A percentile compares a stretch with the other conserved stretches of the same genome.
Evolutionary conservation across 1,284 basidiomycete species (phyloP).

Genomic region (Trichosporon asahii): DNA sequence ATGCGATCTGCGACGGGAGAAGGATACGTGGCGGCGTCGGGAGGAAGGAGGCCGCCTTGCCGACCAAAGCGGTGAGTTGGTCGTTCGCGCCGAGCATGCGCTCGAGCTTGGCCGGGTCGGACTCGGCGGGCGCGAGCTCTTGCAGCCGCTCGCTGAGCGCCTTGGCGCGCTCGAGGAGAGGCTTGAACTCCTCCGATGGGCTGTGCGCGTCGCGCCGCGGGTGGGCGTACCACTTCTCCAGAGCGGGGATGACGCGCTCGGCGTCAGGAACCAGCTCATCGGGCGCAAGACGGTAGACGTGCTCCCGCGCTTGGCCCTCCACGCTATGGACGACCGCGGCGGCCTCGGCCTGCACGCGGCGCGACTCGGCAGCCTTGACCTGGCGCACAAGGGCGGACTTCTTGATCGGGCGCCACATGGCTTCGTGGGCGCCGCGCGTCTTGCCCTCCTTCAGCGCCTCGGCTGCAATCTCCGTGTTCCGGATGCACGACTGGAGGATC

Average conservation of each 20-base stretch:
- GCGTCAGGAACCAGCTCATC: conserved; percentile 60
- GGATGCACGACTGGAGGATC: conserved; percentile 65
- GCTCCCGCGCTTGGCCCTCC: conserved; percentile 46
- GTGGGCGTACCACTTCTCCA: conserved; percentile 41
- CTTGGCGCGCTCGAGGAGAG: conserved; percentile 57
- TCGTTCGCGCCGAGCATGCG: conserved; percentile 71
- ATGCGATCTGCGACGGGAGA: conserved; percentile 40
- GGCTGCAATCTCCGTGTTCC: conserved; percentile 72
- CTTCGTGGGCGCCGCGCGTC: conserved; percentile 33
- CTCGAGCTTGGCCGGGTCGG: conserved; percentile 56
- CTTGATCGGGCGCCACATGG: conserved; percentile 54
- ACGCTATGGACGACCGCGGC: conserved; percentile 38
- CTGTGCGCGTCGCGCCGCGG: conserved; percentile 16
- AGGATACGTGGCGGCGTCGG: conserved; percentile 39
- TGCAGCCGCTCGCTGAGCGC: conserved; percentile 61
- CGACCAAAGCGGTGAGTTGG: conserved; percentile 58
- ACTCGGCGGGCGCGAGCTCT: conserved; percentile 59
- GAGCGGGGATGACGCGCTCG: conserved; percentile 52
- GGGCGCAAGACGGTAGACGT: conserved; percentile 53
- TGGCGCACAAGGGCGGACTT: conserved; percentile 52
- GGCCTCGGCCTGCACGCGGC: conserved; percentile 42
- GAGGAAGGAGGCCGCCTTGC: conserved; percentile 39
- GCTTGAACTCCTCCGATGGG: conserved; percentile 42
- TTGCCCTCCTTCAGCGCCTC: conserved; percentile 24
- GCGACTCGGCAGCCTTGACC: conserved; percentile 50